phyloP scores from a whole-genome alignment of 164 flowering plant genomes.

The Chimonanthus salicifolius region DNA sequence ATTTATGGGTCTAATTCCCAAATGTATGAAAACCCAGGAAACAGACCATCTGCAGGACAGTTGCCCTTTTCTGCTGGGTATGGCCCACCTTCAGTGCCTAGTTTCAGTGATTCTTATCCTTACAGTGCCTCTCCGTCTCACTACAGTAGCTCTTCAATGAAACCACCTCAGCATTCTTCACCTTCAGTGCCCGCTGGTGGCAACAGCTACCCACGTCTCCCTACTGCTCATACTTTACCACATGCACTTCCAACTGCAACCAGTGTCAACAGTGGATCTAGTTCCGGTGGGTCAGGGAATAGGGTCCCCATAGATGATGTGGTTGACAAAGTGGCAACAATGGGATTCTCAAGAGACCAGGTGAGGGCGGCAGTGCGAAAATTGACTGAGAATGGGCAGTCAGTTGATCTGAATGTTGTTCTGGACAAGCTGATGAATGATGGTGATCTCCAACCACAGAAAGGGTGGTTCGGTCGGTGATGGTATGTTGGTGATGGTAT shows the following conservation, averaged over 20 bases:
- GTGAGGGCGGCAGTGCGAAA: conserved; percentile 76
- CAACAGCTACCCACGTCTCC: conserved; percentile 68
- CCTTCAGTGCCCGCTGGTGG: conserved; percentile 41
- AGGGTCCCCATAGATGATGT: conserved; percentile 91
- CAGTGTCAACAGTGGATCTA: conserved; percentile 43
- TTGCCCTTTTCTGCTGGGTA: conserved; percentile 35
- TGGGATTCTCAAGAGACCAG: conserved; percentile 92
- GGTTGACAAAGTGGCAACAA: conserved; percentile 67
- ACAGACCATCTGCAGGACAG: conserved; percentile 45
- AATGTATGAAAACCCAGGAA: conserved; percentile 42
- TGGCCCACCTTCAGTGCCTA: conserved; percentile 35
- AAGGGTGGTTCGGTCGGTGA: conserved; percentile 74
- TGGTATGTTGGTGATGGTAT: background rate
- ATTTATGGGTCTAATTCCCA: conserved; percentile 40
- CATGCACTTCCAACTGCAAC: conserved; percentile 74
- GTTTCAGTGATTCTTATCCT: conserved; percentile 42
- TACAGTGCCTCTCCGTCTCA: conserved; percentile 52
- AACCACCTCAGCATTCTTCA: conserved; percentile 42
- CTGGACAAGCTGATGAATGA: conserved; percentile 93
- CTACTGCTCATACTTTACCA: conserved; percentile 77
- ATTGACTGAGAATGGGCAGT: conserved; percentile 86
- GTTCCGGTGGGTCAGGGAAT: conserved; percentile 61
- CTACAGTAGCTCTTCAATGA: conserved; percentile 40
- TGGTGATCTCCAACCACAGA: conserved; percentile 55
- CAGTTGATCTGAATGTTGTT: conserved; percentile 86